A percentile compares a stretch with the other conserved stretches of the same genome.
These are phyloP conservation scores for Scedosporium apiospermum DNA, from an alignment of 2,329 filamentous ascomycete genomes.

Conservation along the genomic window DNA sequence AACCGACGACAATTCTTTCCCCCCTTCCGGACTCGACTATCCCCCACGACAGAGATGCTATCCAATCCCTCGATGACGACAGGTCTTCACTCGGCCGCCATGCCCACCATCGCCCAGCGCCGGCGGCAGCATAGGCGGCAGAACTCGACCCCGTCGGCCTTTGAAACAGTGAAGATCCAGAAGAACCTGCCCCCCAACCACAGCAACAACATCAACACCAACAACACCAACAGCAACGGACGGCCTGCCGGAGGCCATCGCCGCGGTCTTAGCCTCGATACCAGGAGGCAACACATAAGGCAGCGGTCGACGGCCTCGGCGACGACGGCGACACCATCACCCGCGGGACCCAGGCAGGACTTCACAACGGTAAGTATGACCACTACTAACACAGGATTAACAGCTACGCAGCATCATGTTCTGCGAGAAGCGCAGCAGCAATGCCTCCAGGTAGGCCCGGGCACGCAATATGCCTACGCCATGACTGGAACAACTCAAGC, in stretches of 20 bases:
- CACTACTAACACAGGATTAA: slow-evolving; percentile 48
- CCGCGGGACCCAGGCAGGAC: background rate
- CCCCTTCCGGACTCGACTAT: slow-evolving; percentile 56
- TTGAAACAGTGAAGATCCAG: slow-evolving; percentile 65
- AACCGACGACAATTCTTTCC: slow-evolving; percentile 37
- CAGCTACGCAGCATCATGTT: slow-evolving; percentile 59
- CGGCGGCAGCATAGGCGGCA: slow-evolving; percentile 62
- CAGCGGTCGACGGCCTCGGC: slow-evolving; percentile 16
- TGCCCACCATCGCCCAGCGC: slow-evolving; percentile 3
- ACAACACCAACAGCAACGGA: slow-evolving; percentile 27
- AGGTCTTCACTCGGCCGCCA: slow-evolving; percentile 1
- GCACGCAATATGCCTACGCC: slow-evolving; percentile 29
- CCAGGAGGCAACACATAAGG: slow-evolving; percentile 47
- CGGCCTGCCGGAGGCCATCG: slow-evolving; percentile 47
- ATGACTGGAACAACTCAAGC: slow-evolving; percentile 15
- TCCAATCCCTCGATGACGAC: slow-evolving; percentile 56
- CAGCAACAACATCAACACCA: slow-evolving; percentile 18
- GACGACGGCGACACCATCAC: slow-evolving; percentile 24
- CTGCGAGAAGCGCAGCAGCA: slow-evolving; percentile 89
- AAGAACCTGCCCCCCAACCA: slow-evolving; percentile 40
- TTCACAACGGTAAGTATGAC: slow-evolving; percentile 35
- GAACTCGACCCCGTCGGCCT: slow-evolving; percentile 68
- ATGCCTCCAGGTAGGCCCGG: slow-evolving; percentile 66
- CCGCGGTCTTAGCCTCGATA: slow-evolving; percentile 78
- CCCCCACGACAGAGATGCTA: slow-evolving; percentile 60